A percentile compares a stretch with the other conserved stretches of the same genome.
Evolutionary conservation across 192 early-diverging fungal species (phyloP).

Genomic region (Hyaloraphidium curvatum): DNA sequence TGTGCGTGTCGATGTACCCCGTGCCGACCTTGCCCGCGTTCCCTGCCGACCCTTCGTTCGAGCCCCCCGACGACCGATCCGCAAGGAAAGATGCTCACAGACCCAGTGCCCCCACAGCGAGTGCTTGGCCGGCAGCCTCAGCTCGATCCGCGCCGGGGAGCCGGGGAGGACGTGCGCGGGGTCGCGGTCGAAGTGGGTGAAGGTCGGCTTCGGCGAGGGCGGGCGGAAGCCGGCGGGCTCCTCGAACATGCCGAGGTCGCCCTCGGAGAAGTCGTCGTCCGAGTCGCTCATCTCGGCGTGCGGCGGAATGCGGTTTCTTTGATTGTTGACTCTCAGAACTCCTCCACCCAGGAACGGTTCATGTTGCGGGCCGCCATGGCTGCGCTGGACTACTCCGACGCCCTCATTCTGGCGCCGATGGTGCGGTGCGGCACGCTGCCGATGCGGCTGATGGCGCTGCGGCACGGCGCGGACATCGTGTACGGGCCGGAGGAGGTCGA

Average conservation of each 20-base stretch:
- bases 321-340: no score
- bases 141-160: background rate
- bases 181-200: background rate
- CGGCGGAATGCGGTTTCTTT: no score
- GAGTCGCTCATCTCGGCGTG: background rate
- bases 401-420: constrained; percentile 88
- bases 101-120: background rate
- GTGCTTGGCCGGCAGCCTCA: background rate
- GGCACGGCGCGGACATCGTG: constrained; percentile 84
- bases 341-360: no score
- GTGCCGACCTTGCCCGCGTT: background rate
- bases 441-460: constrained; percentile 61
- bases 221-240: background rate
- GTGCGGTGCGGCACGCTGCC: constrained; percentile 82
- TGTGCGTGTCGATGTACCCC: constrained; percentile 1
- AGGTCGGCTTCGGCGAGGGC: background rate
- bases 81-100: background rate
- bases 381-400: constrained; percentile 20
- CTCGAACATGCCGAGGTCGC: constrained; percentile 2
- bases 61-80: background rate
- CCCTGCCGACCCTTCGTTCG: no score
- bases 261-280: background rate
- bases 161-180: background rate
- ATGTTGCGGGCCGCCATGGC: no score
- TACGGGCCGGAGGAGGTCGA: constrained; percentile 83